Percentiles rank a stretch among this genome's conserved stretches.
phyloP scores from a whole-genome alignment of 2,329 filamentous ascomycete species.

The Ceratocystis colombiana region DNA sequence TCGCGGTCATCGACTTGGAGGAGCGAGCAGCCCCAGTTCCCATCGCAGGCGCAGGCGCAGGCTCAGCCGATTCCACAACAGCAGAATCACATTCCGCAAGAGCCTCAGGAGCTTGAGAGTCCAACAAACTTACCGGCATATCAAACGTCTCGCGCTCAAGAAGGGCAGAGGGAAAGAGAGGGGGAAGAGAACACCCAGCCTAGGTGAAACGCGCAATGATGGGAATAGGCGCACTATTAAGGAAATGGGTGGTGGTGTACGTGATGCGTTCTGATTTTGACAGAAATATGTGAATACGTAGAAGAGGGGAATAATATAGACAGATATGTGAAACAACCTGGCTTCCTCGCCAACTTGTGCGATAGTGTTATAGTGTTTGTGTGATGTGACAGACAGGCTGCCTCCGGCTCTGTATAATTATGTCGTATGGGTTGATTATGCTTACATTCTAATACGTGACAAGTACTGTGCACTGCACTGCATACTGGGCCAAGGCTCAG shows the following conservation, averaged over 20 bases:
- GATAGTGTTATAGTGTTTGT: background rate
- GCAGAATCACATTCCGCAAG: background rate
- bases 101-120: slow-evolving; percentile 7
- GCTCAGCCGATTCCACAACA: background rate
- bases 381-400: background rate
- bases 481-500: too few species aligned
- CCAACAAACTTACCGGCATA: slow-evolving; percentile 1
- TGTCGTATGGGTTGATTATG: too few species aligned
- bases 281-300: background rate
- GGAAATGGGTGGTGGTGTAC: background rate
- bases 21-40: background rate
- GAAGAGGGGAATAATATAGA: background rate
- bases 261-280: background rate
- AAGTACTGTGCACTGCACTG: too few species aligned
- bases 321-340: background rate
- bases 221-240: background rate
- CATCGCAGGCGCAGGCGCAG: background rate
- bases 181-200: background rate
- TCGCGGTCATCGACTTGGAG: background rate
- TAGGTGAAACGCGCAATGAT: background rate
- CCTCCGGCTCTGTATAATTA: background rate
- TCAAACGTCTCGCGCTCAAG: background rate
- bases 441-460: too few species aligned
- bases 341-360: background rate
- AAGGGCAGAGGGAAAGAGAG: too few species aligned